phyloP scores from a whole-genome alignment of 1,139 yeast species.

The Casaregolazyma lundiana region DNA sequence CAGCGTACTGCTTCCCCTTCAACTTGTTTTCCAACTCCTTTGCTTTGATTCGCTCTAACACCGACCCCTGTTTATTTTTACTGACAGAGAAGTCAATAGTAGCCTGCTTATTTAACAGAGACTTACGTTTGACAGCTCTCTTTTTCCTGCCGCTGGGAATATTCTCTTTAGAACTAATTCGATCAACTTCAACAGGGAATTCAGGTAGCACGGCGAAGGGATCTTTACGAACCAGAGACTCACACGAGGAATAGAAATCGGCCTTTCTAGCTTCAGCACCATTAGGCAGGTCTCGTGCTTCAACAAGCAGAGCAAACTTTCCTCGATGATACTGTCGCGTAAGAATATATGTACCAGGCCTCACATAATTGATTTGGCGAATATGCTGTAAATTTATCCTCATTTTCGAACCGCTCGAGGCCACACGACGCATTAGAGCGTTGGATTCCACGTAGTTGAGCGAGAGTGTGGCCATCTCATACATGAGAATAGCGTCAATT shows the following conservation, averaged over 20 bases:
- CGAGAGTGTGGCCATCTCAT: conserved; percentile 20
- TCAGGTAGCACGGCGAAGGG: conserved; percentile 10
- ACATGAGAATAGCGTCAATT: conserved; percentile 23
- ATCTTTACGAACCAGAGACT: conserved; percentile 6
- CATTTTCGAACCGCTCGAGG: conserved; percentile 20
- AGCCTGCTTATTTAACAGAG: conserved; percentile 17
- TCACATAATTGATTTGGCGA: conserved; percentile 25
- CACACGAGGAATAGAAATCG: conserved; percentile 12
- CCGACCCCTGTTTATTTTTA: conserved; percentile 18
- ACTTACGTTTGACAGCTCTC: conserved; percentile 1
- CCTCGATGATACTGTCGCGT: conserved; percentile 3
- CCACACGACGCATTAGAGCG: conserved; percentile 20
- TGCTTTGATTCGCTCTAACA: conserved; percentile 32
- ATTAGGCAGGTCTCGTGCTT: conserved; percentile 10
- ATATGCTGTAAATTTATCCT: conserved; percentile 22
- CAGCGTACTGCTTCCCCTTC: conserved; percentile 8
- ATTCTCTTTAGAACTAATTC: neutral
- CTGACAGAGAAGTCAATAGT: conserved; percentile 4
- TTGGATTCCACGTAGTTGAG: conserved; percentile 18
- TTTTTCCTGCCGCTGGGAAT: conserved; percentile 10
- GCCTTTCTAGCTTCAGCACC: conserved; percentile 10
- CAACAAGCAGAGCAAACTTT: conserved; percentile 12
- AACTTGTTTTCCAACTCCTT: conserved; percentile 25
- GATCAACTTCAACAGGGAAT: conserved; percentile 7
- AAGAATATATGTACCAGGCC: conserved; percentile 25